Evolutionary conservation across 129 eudicot genomes (phyloP).

Genomic region (Apium graveolens): DNA sequence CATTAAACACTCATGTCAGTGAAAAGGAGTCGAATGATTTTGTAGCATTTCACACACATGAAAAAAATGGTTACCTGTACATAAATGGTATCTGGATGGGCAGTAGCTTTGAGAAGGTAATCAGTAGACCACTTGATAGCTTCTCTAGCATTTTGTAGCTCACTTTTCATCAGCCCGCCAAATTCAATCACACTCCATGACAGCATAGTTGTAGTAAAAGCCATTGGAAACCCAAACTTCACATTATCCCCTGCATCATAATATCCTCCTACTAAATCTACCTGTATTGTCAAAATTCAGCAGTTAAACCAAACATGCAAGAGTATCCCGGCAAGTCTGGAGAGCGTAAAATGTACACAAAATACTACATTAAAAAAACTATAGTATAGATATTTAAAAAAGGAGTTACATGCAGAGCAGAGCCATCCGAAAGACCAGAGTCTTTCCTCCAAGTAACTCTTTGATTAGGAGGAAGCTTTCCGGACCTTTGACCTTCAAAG

Average conservation of each 20-base stretch:
- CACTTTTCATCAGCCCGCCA: constrained; percentile 90
- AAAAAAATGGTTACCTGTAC: constrained; percentile 63
- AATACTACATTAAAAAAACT: constrained; percentile 1
- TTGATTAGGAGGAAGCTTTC: constrained; percentile 78
- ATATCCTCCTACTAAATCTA: constrained; percentile 97
- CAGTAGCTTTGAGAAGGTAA: constrained; percentile 94
- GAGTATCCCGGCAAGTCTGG: background rate
- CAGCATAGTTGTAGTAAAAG: constrained; percentile 94
- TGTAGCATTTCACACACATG: background rate
- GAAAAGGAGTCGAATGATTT: background rate
- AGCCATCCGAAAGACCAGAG: constrained; percentile 91
- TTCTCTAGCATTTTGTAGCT: constrained; percentile 66
- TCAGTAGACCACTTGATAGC: constrained; percentile 97
- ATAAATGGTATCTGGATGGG: constrained; percentile 83
- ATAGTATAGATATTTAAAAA: background rate
- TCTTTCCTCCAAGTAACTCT: constrained; percentile 80
- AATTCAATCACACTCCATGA: constrained; percentile 99
- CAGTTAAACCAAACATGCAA: background rate
- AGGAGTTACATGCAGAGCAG: constrained; percentile 52
- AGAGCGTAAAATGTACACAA: background rate
- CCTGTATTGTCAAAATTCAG: constrained; percentile 55
- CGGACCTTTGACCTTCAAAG: constrained; percentile 97
- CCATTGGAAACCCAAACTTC: constrained; percentile 98
- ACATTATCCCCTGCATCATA: constrained; percentile 96
- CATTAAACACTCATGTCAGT: background rate